Evolutionary conservation across 1,284 basidiomycete species (phyloP).

Genomic region (Microstroma glucosiphilum): DNA sequence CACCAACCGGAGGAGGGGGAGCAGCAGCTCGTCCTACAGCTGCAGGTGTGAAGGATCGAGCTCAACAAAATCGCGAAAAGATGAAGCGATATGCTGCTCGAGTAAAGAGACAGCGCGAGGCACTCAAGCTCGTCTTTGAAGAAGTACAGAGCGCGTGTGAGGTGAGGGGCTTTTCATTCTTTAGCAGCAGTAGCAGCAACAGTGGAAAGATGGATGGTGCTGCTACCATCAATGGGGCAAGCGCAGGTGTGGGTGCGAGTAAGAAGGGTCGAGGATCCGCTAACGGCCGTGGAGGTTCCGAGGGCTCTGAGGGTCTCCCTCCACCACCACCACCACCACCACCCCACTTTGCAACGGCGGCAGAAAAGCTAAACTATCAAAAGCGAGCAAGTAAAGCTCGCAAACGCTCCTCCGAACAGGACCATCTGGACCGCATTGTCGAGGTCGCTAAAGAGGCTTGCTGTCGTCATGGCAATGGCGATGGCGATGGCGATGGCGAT

Average conservation of each 20-base stretch:
- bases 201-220: not conserved
- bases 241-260: no score
- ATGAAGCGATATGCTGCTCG: slow-evolving; percentile 1
- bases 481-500: not conserved
- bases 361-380: slow-evolving; percentile 7
- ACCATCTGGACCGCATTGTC: not conserved
- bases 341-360: not conserved
- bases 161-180: not conserved
- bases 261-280: no score
- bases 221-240: not conserved
- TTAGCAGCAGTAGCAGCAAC: not conserved
- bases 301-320: no score
- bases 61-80: not conserved
- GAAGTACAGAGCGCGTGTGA: not conserved
- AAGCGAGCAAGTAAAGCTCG: slow-evolving; percentile 1
- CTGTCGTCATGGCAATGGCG: not conserved
- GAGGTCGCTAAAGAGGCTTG: not conserved
- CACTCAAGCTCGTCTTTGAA: not conserved
- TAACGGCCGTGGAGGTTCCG: no score
- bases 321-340: not conserved
- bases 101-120: slow-evolving; percentile 4
- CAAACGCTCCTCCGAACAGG: not conserved
- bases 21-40: not conserved
- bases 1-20: not conserved
- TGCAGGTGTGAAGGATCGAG: not conserved